phyloP scores from a whole-genome alignment of 2,329 filamentous ascomycete species.

The Pseudocercospora pini-densiflorae region DNA sequence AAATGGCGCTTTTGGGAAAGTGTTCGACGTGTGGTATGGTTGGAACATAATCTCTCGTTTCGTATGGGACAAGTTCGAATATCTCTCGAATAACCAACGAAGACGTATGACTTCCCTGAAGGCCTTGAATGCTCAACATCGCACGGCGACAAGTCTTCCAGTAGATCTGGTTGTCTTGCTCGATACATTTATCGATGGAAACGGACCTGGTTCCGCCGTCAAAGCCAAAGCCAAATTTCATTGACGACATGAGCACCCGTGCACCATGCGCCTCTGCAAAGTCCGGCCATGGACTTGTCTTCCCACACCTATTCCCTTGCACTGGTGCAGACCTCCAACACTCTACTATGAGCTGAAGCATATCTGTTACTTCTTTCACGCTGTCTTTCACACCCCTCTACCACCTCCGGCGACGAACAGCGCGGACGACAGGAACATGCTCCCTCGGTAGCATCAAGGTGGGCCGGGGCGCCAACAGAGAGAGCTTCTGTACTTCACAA shows the following conservation, averaged over 20 bases:
- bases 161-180: not conserved
- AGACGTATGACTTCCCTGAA: no score
- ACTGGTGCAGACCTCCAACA: not conserved
- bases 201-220: not conserved
- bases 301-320: not conserved
- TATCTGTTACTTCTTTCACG: slow-evolving; percentile 27
- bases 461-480: slow-evolving; percentile 48
- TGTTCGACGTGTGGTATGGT: no score
- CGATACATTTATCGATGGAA: not conserved
- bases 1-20: no score
- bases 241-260: not conserved
- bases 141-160: no score
- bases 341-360: slow-evolving; percentile 6
- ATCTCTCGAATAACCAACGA: no score
- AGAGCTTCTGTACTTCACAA: not conserved
- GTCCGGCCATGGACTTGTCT: not conserved
- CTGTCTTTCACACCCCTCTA: slow-evolving; percentile 52
- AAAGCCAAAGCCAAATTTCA: slow-evolving; percentile 6
- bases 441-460: slow-evolving; percentile 46
- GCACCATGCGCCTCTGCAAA: not conserved
- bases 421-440: slow-evolving; percentile 45
- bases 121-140: no score
- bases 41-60: no score
- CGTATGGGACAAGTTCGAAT: no score
- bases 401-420: slow-evolving; percentile 54